Evolutionary conservation across 805 yeast genomes (phyloP).

Genomic region (Candida namnaoensis): DNA sequence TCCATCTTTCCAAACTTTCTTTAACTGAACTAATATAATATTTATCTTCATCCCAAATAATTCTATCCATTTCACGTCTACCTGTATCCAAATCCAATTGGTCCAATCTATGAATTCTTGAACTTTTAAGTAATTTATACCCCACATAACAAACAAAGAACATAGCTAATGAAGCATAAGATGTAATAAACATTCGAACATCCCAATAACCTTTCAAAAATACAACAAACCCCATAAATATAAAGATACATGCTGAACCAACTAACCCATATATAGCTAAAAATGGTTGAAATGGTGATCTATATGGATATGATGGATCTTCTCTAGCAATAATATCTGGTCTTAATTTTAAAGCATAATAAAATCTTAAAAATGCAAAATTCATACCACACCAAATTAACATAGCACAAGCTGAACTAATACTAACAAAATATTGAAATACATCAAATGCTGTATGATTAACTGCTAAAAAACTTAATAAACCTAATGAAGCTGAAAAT

Average conservation of each 20-base stretch:
- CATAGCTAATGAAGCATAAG: slow-evolving; percentile 52
- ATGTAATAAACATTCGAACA: slow-evolving; percentile 51
- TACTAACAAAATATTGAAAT: slow-evolving; percentile 57
- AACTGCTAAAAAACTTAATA: slow-evolving; percentile 53
- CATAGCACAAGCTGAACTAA: slow-evolving; percentile 68
- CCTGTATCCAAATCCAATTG: slow-evolving; percentile 79
- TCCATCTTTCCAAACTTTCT: slow-evolving; percentile 17
- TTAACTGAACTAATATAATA: slow-evolving; percentile 23
- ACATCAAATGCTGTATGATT: slow-evolving; percentile 48
- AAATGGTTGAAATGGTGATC: slow-evolving; percentile 64
- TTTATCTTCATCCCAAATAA: slow-evolving; percentile 72
- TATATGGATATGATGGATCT: slow-evolving; percentile 58
- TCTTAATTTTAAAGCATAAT: slow-evolving; percentile 48
- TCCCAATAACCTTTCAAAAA: slow-evolving; percentile 53
- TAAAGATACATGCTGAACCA: slow-evolving; percentile 40
- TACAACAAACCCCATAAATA: slow-evolving; percentile 55
- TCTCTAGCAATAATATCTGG: slow-evolving; percentile 59
- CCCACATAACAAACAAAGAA: slow-evolving; percentile 42
- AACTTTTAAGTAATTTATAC: slow-evolving; percentile 51
- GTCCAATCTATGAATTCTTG: slow-evolving; percentile 59
- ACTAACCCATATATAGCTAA: slow-evolving; percentile 53
- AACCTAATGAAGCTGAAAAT: slow-evolving; percentile 51
- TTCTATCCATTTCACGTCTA: slow-evolving; percentile 72
- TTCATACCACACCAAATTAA: slow-evolving; percentile 76
- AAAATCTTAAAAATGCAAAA: slow-evolving; percentile 53